Base-by-base conservation (phyloP, 1,284 basidiomycete genomes). In the Pterulicium gracile region DNA sequence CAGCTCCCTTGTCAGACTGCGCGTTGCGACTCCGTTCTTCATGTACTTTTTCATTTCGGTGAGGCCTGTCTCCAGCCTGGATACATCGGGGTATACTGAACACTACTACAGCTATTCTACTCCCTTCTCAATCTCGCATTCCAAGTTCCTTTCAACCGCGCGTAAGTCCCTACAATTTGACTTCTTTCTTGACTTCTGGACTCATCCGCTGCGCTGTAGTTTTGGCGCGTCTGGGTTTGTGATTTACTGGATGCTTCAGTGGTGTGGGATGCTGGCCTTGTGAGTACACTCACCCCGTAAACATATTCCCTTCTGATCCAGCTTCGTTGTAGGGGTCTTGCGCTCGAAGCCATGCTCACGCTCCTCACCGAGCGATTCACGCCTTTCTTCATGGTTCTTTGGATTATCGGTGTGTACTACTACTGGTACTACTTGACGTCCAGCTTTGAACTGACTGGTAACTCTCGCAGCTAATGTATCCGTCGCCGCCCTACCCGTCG, bases 161-260 rank as follows among this genome's bases (percentile, higher is more conserved):
- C 57, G 62, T 72, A 45, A 18, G 63, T 49, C 10, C n/a, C 12
- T n/a, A 1, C 19, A 36, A n/a, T 27, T 24, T 32, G n/a, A 18
- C n/a, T 34, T 32, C 17, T 36, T 7, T n/a, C 27, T n/a, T n/a
- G n/a, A 32, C 27, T 10, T 32, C 27, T 13, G 14, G 24, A 19
- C 43, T 55, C 23, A 51, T 24, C 32, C 10, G 22, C 17, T 19
- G 4, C 4, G 12, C 15, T 17, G 27, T 55, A 57, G 64, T 24
- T 69, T 63, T 43, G 60, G 61, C 14, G 62, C 61, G 13, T 67
- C 65, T 2, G 77, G 77, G 1, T 77, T 79, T 58, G 62, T 81
- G 51, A 65, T 79, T 24, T 79, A 72, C 62, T 78, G 74, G 69
- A 71, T 75, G 64, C 59, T 74, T 53, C 65, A 70, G 24, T 78